Percentiles rank a stretch among this genome's conserved stretches.
Conservation (phyloP, 768 basidiomycete genomes). For the Crassisporium funariophilum region DNA sequence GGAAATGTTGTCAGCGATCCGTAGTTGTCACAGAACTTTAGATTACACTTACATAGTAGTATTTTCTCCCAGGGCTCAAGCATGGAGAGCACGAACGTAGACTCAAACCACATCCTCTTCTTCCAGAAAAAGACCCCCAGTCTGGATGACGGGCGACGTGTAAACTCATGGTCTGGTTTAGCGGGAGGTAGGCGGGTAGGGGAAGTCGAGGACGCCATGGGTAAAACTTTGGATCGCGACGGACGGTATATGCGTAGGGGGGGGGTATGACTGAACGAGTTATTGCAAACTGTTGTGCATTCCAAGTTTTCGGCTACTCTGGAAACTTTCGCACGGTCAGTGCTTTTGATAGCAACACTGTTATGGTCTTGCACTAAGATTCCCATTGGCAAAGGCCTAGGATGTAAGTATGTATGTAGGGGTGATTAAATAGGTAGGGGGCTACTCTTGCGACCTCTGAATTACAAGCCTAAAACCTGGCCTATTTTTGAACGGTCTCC, state of each 20-base stretch:
- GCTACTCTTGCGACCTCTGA: too few relatives aligned
- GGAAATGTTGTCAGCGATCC: conserved; percentile 22
- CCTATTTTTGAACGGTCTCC: not conserved
- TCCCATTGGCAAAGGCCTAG: too few relatives aligned
- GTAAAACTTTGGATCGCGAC: not conserved
- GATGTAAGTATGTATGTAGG: too few relatives aligned
- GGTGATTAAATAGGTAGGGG: too few relatives aligned
- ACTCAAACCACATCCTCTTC: conserved; percentile 52
- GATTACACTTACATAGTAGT: conserved; percentile 39
- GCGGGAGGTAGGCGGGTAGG: conserved; percentile 20
- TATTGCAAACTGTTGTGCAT: too few relatives aligned
- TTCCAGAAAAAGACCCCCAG: conserved; percentile 46
- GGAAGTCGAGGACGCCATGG: conserved; percentile 1
- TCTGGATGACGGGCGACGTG: conserved; percentile 33
- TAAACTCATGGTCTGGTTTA: conserved; percentile 24
- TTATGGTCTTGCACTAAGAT: too few relatives aligned
- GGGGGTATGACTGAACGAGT: not conserved
- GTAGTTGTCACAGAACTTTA: not conserved
- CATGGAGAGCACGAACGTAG: conserved; percentile 53
- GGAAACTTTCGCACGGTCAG: too few relatives aligned
- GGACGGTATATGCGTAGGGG: not conserved
- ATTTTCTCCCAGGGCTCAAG: conserved; percentile 59
- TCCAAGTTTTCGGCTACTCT: too few relatives aligned
- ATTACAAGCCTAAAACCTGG: not conserved
- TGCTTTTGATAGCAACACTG: too few relatives aligned